Percentiles rank a stretch among this genome's conserved stretches.
Conservation (phyloP, 2,329 filamentous ascomycete genomes). For the Penicillium sp. region DNA sequence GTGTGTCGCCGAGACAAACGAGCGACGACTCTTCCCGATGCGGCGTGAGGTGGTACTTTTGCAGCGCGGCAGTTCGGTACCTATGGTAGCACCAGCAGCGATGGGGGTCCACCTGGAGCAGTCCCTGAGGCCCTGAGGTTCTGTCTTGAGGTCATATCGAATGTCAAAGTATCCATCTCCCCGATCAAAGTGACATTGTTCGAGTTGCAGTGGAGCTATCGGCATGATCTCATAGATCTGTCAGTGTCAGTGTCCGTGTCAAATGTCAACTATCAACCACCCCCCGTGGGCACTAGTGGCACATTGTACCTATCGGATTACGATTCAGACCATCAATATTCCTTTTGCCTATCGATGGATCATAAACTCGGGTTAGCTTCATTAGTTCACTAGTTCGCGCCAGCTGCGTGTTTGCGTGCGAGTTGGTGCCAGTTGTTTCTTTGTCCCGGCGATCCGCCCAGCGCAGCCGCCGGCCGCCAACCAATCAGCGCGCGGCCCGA, state of each 20-base stretch:
- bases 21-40: not conserved
- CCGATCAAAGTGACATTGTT: constrained; percentile 19
- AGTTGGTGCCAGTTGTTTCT: constrained; percentile 1
- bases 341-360: no score
- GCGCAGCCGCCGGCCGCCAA: not conserved
- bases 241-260: no score
- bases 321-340: no score
- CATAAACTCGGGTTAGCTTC: no score
- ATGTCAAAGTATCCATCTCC: no score
- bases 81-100: not conserved
- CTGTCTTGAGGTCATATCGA: constrained; percentile 4
- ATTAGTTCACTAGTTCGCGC: no score
- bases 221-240: constrained; percentile 26
- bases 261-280: no score
- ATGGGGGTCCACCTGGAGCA: not conserved
- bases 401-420: not conserved
- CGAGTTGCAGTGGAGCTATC: constrained; percentile 16
- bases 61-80: not conserved
- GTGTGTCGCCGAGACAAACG: not conserved
- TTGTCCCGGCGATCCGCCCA: constrained; percentile 23
- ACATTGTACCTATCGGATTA: no score
- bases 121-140: no score
- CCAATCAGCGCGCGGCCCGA: constrained; percentile 8
- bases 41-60: constrained; percentile 2
- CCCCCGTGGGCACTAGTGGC: no score